phyloP scores from a whole-genome alignment of 495 filamentous ascomycete genomes.

The Acidomyces sp. region DNA sequence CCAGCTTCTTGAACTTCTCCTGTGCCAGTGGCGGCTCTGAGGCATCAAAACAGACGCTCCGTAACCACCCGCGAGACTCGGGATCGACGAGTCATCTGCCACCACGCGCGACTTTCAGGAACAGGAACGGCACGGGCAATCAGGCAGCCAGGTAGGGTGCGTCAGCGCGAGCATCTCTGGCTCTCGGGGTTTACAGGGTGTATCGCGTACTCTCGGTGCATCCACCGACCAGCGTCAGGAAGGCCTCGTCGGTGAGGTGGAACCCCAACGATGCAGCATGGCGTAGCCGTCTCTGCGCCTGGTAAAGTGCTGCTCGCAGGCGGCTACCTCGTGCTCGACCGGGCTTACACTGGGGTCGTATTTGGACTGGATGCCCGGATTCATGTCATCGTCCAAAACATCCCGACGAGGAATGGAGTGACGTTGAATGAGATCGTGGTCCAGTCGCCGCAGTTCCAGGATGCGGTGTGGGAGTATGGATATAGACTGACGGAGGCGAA shows the following conservation, averaged over 20 bases:
- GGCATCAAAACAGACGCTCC: neutral
- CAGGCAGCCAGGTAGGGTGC: too few species aligned
- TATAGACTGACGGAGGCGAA: constrained; percentile 52
- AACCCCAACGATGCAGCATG: constrained; percentile 18
- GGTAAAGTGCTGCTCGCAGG: constrained; percentile 93
- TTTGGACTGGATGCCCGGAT: constrained; percentile 92
- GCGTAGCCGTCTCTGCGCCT: constrained; percentile 67
- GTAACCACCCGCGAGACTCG: neutral
- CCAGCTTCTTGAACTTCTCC: too few species aligned
- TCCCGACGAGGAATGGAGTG: constrained; percentile 42
- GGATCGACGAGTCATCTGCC: constrained; percentile 3
- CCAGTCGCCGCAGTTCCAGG: constrained; percentile 76
- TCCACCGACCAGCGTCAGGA: too few species aligned
- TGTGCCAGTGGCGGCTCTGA: too few species aligned
- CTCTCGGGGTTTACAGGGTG: neutral
- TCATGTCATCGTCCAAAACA: constrained; percentile 60
- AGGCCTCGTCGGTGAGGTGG: too few species aligned
- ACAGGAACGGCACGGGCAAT: too few species aligned
- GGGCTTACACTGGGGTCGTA: constrained; percentile 73
- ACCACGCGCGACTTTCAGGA: constrained; percentile 7
- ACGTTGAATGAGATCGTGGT: constrained; percentile 61
- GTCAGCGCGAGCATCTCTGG: too few species aligned
- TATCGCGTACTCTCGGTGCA: too few species aligned
- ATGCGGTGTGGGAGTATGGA: constrained; percentile 75
- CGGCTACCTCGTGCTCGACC: constrained; percentile 89